phyloP scores from a whole-genome alignment of 2,329 filamentous ascomycete genomes.

The Drechslerella dactyloides region DNA sequence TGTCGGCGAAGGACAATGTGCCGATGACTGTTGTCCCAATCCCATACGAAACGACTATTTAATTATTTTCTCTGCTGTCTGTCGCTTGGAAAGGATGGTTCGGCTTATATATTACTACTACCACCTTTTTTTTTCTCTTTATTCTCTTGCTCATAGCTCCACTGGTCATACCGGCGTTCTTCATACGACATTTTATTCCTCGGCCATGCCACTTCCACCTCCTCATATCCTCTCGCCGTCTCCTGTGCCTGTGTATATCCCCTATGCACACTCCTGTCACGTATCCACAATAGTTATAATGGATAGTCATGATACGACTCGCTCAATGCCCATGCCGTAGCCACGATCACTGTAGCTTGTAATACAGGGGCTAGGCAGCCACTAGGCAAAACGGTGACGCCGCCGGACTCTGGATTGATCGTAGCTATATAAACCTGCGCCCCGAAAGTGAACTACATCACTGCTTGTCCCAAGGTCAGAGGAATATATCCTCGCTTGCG shows the following conservation, averaged over 20 bases:
- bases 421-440: no score
- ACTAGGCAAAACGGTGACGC: no score
- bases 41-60: slow-evolving; percentile 98
- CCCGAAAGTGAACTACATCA: no score
- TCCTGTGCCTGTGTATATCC: slow-evolving; percentile 48
- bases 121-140: slow-evolving; percentile 28
- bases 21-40: slow-evolving; percentile 91
- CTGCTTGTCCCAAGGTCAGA: no score
- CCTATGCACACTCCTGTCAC: slow-evolving; percentile 32
- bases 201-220: slow-evolving; percentile 18
- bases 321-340: no score
- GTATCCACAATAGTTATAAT: slow-evolving; percentile 47
- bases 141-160: slow-evolving; percentile 29
- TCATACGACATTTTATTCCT: slow-evolving; percentile 47
- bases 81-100: slow-evolving; percentile 14
- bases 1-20: slow-evolving; percentile 80
- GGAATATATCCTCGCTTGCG: no score
- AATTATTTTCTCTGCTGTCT: slow-evolving; percentile 59
- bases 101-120: slow-evolving; percentile 41
- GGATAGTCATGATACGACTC: slow-evolving; percentile 46
- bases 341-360: no score
- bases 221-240: slow-evolving; percentile 5
- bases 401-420: no score
- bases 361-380: no score
- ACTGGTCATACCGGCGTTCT: slow-evolving; percentile 50